Conservation (phyloP, 768 basidiomycete genomes). For the Podaxis sp. region DNA sequence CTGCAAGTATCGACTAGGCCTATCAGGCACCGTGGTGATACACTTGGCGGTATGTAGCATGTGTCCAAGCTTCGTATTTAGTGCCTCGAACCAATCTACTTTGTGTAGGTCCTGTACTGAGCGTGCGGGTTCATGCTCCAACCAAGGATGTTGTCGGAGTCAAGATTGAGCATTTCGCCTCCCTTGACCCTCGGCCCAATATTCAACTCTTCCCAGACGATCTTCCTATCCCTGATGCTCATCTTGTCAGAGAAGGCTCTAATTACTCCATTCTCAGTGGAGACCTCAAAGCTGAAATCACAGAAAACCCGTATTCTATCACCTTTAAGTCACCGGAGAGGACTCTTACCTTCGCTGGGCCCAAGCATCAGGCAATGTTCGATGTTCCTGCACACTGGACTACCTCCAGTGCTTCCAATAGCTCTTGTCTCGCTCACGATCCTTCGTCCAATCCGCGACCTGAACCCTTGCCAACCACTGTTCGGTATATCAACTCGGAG, state of each 20-base stretch:
- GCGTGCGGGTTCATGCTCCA: constrained; percentile 52
- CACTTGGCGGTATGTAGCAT: constrained; percentile 46
- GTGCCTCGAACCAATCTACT: background rate
- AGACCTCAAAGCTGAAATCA: constrained; percentile 53
- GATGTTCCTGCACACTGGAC: constrained; percentile 61
- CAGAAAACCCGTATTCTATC: constrained; percentile 59
- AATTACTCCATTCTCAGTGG: constrained; percentile 42
- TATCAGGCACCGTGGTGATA: constrained; percentile 64
- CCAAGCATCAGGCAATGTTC: constrained; percentile 53
- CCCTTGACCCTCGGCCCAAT: constrained; percentile 39
- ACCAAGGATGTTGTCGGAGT: constrained; percentile 57
- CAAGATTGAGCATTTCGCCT: constrained; percentile 54
- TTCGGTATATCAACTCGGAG: constrained; percentile 56
- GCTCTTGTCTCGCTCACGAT: constrained; percentile 57
- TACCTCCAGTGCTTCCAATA: constrained; percentile 46
- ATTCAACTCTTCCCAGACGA: constrained; percentile 67
- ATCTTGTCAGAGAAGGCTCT: constrained; percentile 32
- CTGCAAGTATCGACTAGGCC: constrained; percentile 62
- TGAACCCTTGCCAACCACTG: constrained; percentile 35
- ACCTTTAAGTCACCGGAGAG: constrained; percentile 54
- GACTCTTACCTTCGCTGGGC: constrained; percentile 49
- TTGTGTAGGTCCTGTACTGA: constrained; percentile 46
- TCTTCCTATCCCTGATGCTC: constrained; percentile 44
- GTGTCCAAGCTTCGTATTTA: background rate
- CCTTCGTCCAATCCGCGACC: constrained; percentile 58